Percentiles rank a stretch among this genome's conserved stretches.
Evolutionary conservation across 768 basidiomycete species (phyloP).

Genomic region (Mycena galericulata): DNA sequence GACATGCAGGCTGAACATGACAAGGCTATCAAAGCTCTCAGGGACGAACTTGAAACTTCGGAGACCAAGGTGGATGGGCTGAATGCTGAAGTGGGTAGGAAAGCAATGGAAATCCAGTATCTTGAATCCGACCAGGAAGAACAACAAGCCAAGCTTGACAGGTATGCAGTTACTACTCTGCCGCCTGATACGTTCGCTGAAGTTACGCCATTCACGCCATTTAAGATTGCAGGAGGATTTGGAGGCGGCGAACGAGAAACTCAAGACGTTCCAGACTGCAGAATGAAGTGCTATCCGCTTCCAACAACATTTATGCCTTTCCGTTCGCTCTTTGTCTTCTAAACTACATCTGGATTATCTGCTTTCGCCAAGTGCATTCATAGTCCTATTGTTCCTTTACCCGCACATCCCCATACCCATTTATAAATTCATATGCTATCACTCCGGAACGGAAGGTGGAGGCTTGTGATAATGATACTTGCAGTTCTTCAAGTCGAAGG

Average conservation of each 20-base stretch:
- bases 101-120: constrained; percentile 85
- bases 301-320: constrained; percentile 30
- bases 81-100: constrained; percentile 71
- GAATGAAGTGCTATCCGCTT: constrained; percentile 16
- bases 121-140: constrained; percentile 87
- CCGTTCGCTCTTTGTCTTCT: constrained; percentile 22
- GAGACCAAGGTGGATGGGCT: constrained; percentile 63
- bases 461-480: not conserved
- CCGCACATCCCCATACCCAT: constrained; percentile 35
- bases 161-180: constrained; percentile 69
- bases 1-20: constrained; percentile 80
- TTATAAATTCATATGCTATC: constrained; percentile 35
- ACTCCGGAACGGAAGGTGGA: constrained; percentile 13
- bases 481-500: too few relatives aligned
- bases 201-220: not conserved
- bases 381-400: constrained; percentile 31
- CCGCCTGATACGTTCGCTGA: constrained; percentile 40
- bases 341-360: constrained; percentile 19
- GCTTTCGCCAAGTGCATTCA: constrained; percentile 18
- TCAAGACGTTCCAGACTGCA: constrained; percentile 47
- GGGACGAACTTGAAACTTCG: constrained; percentile 68
- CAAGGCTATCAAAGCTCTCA: constrained; percentile 63
- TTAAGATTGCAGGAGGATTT: constrained; percentile 78
- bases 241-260: constrained; percentile 58
- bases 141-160: constrained; percentile 76